A percentile compares a stretch with the other conserved stretches of the same genome.
Conservation (phyloP, 2,329 filamentous ascomycete species). For the Xenoacremonium recifei region DNA sequence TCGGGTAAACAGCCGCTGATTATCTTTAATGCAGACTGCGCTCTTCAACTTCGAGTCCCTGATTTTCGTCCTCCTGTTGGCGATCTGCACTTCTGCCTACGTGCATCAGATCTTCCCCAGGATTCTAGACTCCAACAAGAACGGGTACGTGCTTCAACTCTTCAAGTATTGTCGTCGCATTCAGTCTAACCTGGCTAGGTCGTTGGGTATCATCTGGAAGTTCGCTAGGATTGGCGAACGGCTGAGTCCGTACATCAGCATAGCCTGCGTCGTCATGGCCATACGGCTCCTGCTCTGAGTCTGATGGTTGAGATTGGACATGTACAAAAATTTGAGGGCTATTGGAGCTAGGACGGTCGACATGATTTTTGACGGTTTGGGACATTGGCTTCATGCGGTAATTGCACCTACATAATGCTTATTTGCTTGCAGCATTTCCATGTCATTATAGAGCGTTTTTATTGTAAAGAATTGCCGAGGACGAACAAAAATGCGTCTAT, state of each 20-base stretch:
- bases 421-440: too few relatives aligned
- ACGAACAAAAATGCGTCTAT: too few relatives aligned
- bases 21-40: conserved; percentile 82
- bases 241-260: conserved; percentile 89
- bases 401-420: too few relatives aligned
- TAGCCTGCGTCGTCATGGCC: conserved; percentile 93
- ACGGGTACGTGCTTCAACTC: conserved; percentile 76
- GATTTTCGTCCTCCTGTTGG: conserved; percentile 87
- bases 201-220: conserved; percentile 93
- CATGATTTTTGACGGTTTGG: too few relatives aligned
- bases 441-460: too few relatives aligned
- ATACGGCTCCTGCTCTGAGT: conserved; percentile 59
- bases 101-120: conserved; percentile 85
- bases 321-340: too few relatives aligned
- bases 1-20: too few relatives aligned
- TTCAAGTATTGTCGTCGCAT: too few relatives aligned
- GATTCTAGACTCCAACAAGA: conserved; percentile 89
- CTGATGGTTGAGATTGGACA: too few relatives aligned
- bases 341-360: too few relatives aligned
- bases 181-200: conserved; percentile 45
- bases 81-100: conserved; percentile 95
- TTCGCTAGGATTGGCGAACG: conserved; percentile 89
- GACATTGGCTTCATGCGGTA: too few relatives aligned
- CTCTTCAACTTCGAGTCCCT: conserved; percentile 99
- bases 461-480: too few relatives aligned